Percentiles rank a stretch among this genome's conserved stretches.
phyloP scores from a whole-genome alignment of 2,329 filamentous ascomycete genomes.

The Sporothrix globosa region DNA sequence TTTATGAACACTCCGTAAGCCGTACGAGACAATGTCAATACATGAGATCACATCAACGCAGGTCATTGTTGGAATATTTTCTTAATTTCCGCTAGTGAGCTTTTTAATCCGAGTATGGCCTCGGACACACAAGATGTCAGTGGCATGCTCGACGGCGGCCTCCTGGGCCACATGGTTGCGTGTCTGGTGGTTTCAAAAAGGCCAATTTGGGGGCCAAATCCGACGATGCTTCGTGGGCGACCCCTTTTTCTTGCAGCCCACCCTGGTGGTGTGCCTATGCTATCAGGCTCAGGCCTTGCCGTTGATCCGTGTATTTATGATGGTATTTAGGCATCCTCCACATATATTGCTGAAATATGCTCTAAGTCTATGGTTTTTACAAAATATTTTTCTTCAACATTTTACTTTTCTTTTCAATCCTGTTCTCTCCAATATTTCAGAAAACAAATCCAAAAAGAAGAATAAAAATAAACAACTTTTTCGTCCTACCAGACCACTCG shows the following conservation, averaged over 20 bases:
- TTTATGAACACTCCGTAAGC: too few species aligned
- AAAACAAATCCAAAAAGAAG: not conserved
- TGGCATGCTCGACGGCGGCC: too few species aligned
- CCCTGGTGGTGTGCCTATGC: not conserved
- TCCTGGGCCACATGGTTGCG: too few species aligned
- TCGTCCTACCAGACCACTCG: not conserved
- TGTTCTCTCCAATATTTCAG: not conserved
- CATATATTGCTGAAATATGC: not conserved
- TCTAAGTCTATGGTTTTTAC: not conserved
- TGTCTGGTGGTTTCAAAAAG: not conserved
- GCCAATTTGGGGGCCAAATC: constrained; percentile 3
- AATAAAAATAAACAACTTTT: not conserved
- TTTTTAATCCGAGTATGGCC: too few species aligned
- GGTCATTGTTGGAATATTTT: too few species aligned
- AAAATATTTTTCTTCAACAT: not conserved
- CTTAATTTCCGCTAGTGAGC: too few species aligned
- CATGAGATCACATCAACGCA: too few species aligned
- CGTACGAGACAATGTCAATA: too few species aligned
- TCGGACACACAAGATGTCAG: too few species aligned
- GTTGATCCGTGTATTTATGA: not conserved
- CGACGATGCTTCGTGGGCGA: not conserved
- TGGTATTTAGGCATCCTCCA: not conserved
- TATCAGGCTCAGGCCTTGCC: not conserved
- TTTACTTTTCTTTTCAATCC: not conserved
- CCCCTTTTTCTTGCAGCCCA: constrained; percentile 4